These are phyloP conservation scores for Oropetium thomaeum DNA, from an alignment of 176 grass and related monocot genomes.

Conservation along the genomic window DNA sequence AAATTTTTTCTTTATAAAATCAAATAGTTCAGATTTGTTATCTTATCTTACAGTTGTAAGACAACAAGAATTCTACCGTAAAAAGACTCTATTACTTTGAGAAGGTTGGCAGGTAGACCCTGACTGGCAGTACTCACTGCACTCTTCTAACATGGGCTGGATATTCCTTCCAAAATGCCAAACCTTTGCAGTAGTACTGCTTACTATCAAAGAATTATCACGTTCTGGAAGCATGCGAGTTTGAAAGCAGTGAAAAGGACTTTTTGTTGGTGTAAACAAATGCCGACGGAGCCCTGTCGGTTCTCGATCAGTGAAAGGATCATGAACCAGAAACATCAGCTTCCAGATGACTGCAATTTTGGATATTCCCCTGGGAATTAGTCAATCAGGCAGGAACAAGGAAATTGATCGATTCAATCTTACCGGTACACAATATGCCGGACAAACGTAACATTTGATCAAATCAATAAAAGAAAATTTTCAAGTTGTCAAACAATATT, in stretches of 20 bases:
- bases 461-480: too few species aligned
- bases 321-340: background rate
- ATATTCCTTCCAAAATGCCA: conserved; percentile 36
- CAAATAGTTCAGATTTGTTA: too few species aligned
- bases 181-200: background rate
- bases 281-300: background rate
- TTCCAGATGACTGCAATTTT: background rate
- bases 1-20: too few species aligned
- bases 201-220: background rate
- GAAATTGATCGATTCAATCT: background rate
- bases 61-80: too few species aligned
- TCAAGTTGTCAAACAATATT: too few species aligned
- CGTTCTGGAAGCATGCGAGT: background rate
- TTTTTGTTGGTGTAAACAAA: conserved; percentile 1
- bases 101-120: background rate
- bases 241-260: conserved; percentile 15
- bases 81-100: conserved; percentile 25
- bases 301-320: background rate
- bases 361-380: background rate
- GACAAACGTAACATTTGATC: too few species aligned
- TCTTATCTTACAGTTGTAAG: too few species aligned
- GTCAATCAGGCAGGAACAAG: background rate
- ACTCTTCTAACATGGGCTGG: conserved; percentile 30
- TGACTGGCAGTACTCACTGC: conserved; percentile 3
- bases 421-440: too few species aligned